Base-by-base conservation (phyloP, 129 eudicot genomes). In the Solidago caesia region DNA sequence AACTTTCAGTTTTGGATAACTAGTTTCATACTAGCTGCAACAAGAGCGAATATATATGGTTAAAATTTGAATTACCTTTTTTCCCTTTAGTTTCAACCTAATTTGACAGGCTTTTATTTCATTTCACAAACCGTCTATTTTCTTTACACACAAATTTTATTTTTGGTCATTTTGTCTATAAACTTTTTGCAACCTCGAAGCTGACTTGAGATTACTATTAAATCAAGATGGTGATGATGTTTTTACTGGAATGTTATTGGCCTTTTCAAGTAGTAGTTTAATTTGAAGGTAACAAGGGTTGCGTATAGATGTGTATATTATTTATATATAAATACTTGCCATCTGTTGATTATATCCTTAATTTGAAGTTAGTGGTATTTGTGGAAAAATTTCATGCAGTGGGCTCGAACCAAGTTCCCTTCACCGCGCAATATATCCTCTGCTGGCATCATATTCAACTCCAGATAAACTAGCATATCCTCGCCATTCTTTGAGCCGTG, bases 401-500 rank as follows among this genome's bases (percentile, higher is more conserved):
- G 99, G 97, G 9, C 79, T 94, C 64, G 99, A 94, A 80, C 90
- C 99, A 68, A 88, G 97, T 71, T 87, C 87, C 80, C 96, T 94
- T 69, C 87, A 79, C 75, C 97, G 91, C 62, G 99, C 99, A 29
- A 68, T 94, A 78, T 94, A 94, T 77, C 99, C 99, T 5, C 79
- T 91, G 58, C 53, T 94, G 82, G 68, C 90, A 8, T 94, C 99
- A 73, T 94, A 81, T 74, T 80, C 92, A 12, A 85, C 91, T 68
- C 97, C 97, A n/a, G 99, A 94, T 71, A 89, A 87, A 64, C 84
- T 85, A 75, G 99, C 99, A 49, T 94, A 83, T 75, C 97, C 97
- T 64, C 99, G 99, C 53, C 99, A 94, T 81, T 94, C 99, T 3
- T 79, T 94, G 84, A 94, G 99, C 77, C 93, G 99, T 25, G 99